Evolutionary conservation across 2,329 filamentous ascomycete genomes (phyloP), one percentile per base, ranked within the genome.

Genomic region (Blastomyces emzantsi): DNA sequence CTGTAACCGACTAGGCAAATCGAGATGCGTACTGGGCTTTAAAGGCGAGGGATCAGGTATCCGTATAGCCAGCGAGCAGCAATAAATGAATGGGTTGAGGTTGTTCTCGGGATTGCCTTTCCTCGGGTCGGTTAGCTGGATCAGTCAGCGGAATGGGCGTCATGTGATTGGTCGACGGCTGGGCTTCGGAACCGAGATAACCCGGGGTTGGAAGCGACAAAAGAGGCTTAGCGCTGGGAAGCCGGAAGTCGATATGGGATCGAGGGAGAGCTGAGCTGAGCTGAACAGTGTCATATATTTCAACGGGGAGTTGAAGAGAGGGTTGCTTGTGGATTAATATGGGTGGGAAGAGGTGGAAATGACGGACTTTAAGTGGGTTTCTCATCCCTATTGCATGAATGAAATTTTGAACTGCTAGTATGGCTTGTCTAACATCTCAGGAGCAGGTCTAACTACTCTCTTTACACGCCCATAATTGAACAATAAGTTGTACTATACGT

Each of bases 101-200:
- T 30, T 30, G 57, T 64, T 30, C 55, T 43, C 60, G 41, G 57
- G 56, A 61, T 61, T 52, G 45, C 33, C 19, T 52, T 33, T 54
- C 47, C 60, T 52, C 45, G 60, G 51, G 36, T 52, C 60, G 60
- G 47, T 39, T 61, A 39, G 45, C 25, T 41, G 25, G 47, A 47
- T 63, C 55, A 60, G 66, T 67, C 65, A 68, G 61, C 65, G 60
- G 39, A 67, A 66, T 68, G 30, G 52, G 28, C 33, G 64, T 2
- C 45, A 17, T 45, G 54, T 68, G 65, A 68, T 68, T 68, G 66
- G 66, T 43, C 22, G 51, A 30, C 17, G 11, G 25, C n/a, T 9
- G 8, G 30, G 39, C 5, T 6, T 57, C 61, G 54, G 45, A 65
- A 51, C 66, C 66, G 64, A 66, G 49, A 63, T 63, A 66, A 65